Conservation (phyloP, 352 stramenopile species). For the Pythium insidiosum region DNA sequence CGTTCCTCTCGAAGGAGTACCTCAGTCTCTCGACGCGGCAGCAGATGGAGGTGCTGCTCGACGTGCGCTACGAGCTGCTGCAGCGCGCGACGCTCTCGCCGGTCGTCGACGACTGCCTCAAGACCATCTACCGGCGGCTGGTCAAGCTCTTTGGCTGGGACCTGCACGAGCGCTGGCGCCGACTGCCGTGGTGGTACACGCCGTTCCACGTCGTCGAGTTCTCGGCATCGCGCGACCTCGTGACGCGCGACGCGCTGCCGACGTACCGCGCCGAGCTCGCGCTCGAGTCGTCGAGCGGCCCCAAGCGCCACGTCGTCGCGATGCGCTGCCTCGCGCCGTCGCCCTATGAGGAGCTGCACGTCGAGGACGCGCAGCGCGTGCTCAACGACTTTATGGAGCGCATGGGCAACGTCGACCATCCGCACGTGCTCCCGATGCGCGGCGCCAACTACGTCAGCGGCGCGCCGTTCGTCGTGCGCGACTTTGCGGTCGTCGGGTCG, state of each 20-base stretch:
- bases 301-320: conserved; percentile 32
- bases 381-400: conserved; percentile 32
- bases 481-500: conserved; percentile 52
- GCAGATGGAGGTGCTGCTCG: conserved; percentile 49
- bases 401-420: conserved; percentile 45
- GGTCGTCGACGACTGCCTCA: conserved; percentile 48
- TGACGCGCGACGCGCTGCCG: conserved; percentile 24
- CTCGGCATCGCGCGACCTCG: conserved; percentile 24
- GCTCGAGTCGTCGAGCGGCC: conserved; percentile 5
- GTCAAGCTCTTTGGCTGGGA: conserved; percentile 22
- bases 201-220: conserved; percentile 41
- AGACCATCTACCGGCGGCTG: conserved; percentile 50
- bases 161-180: conserved; percentile 27
- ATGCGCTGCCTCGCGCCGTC: conserved; percentile 54
- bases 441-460: conserved; percentile 41
- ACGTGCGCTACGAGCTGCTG: conserved; percentile 34
- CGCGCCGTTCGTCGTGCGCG: conserved; percentile 43
- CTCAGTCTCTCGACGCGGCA: conserved; percentile 21
- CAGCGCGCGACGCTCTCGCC: conserved; percentile 25
- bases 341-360: conserved; percentile 21
- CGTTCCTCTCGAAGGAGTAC: conserved; percentile 56
- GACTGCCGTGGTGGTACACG: conserved; percentile 56
- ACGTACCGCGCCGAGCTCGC: conserved; percentile 43
- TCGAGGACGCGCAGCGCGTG: conserved; percentile 34
- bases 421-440: conserved; percentile 50